phyloP scores from a whole-genome alignment of 768 basidiomycete species.

The Gymnopilus junonius region DNA sequence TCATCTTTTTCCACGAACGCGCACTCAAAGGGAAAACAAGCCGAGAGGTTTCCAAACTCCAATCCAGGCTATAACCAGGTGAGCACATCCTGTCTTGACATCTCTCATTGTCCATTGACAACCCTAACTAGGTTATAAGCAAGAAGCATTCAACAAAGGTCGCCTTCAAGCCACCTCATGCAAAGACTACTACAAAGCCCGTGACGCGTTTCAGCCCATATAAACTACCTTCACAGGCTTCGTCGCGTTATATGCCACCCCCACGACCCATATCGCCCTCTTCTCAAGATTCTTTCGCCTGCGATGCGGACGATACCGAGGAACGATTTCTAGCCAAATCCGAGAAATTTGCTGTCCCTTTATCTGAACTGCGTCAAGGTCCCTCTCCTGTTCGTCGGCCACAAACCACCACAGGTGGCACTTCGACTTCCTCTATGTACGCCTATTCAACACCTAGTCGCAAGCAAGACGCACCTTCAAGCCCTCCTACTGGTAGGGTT shows the following conservation, averaged over 20 bases:
- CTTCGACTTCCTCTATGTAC: conserved; percentile 13
- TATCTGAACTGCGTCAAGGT: conserved; percentile 54
- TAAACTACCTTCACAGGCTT: conserved; percentile 16
- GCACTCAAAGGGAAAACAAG: conserved; percentile 28
- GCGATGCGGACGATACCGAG: conserved; percentile 49
- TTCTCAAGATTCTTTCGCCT: conserved; percentile 71
- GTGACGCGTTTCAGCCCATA: conserved; percentile 21
- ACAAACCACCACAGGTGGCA: conserved; percentile 12
- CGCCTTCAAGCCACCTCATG: conserved; percentile 23
- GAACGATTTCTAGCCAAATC: conserved; percentile 48
- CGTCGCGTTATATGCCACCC: conserved; percentile 23
- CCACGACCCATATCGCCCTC: conserved; percentile 24
- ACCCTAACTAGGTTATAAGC: conserved; percentile 13
- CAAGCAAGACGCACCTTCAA: conserved; percentile 5
- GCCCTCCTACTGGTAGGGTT: conserved; percentile 26
- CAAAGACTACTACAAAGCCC: conserved; percentile 17
- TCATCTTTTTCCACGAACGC: conserved; percentile 25
- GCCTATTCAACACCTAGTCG: background rate
- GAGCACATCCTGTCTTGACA: conserved; percentile 6
- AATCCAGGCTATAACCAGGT: conserved; percentile 30
- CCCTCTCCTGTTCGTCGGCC: conserved; percentile 26
- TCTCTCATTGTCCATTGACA: conserved; percentile 1
- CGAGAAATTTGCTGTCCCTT: conserved; percentile 58
- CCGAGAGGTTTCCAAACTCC: conserved; percentile 26
- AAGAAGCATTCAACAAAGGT: conserved; percentile 25